A percentile compares a stretch with the other conserved stretches of the same genome.
These are phyloP conservation scores for Aotearoamyces nothofagi DNA, from an alignment of 2,329 filamentous ascomycete genomes.

Conservation along the genomic window DNA sequence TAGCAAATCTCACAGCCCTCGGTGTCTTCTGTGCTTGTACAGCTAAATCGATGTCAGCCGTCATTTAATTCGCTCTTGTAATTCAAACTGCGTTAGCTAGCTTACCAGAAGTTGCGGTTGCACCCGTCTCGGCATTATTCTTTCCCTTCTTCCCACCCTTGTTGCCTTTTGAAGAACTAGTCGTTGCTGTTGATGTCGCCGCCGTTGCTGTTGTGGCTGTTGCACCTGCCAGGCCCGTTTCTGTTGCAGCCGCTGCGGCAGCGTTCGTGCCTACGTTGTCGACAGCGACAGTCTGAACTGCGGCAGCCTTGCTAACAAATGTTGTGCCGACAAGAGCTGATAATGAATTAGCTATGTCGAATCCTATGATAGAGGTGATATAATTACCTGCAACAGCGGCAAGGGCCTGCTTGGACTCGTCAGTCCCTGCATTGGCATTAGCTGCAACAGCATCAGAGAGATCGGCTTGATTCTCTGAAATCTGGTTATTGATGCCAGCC, in stretches of 20 bases:
- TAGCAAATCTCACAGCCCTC: too few relatives aligned
- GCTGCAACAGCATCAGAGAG: constrained; percentile 29
- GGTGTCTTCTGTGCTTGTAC: too few relatives aligned
- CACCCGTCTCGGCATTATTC: too few relatives aligned
- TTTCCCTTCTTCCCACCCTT: constrained; percentile 5
- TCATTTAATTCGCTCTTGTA: too few relatives aligned
- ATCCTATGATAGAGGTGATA: not conserved
- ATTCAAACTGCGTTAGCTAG: too few relatives aligned
- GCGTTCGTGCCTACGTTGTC: constrained; percentile 7
- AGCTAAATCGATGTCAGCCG: too few relatives aligned
- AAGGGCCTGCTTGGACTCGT: constrained; percentile 17
- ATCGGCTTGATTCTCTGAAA: constrained; percentile 33
- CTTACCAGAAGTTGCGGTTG: too few relatives aligned
- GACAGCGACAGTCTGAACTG: constrained; percentile 21
- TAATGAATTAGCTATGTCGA: not conserved
- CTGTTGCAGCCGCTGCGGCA: constrained; percentile 7
- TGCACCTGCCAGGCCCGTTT: too few relatives aligned
- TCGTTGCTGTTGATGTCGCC: not conserved
- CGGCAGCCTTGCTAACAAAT: constrained; percentile 17
- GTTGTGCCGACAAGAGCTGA: constrained; percentile 16
- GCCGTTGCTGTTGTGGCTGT: constrained; percentile 8
- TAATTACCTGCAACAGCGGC: constrained; percentile 16
- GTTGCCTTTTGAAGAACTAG: not conserved
- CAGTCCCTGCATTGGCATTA: constrained; percentile 26
- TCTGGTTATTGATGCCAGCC: constrained; percentile 29